Conservation (phyloP, 2,329 filamentous ascomycete species). For the Xylaria sp. region DNA sequence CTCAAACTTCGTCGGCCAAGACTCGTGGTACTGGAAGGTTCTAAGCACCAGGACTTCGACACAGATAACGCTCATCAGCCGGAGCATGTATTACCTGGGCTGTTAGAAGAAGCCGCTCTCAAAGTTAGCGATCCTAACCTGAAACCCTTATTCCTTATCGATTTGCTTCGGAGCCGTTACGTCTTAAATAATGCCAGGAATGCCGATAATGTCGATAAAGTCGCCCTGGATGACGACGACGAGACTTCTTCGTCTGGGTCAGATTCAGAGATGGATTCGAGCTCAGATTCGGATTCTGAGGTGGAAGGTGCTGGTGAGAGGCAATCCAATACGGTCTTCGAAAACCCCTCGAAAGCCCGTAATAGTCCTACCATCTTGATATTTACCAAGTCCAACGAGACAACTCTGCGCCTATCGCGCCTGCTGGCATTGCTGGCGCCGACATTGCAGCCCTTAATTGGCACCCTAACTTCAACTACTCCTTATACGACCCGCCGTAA, state of each 20-base stretch:
- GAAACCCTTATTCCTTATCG: constrained; percentile 87
- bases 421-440: constrained; percentile 77
- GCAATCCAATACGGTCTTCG: constrained; percentile 8
- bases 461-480: constrained; percentile 81
- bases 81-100: constrained; percentile 68
- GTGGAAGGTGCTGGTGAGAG: neutral
- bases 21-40: constrained; percentile 77
- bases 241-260: constrained; percentile 52
- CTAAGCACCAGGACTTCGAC: constrained; percentile 47
- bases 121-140: constrained; percentile 75
- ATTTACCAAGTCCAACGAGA: constrained; percentile 92
- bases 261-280: constrained; percentile 52
- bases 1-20: constrained; percentile 79
- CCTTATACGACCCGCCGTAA: constrained; percentile 76
- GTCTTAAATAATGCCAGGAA: constrained; percentile 50
- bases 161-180: constrained; percentile 72
- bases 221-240: constrained; percentile 40
- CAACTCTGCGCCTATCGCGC: constrained; percentile 84
- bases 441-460: constrained; percentile 65
- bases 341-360: constrained; percentile 14
- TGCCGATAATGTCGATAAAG: constrained; percentile 26
- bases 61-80: constrained; percentile 55
- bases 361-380: constrained; percentile 70
- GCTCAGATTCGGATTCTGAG: constrained; percentile 39
- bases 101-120: constrained; percentile 73